Base-by-base conservation (phyloP, 2,329 filamentous ascomycete genomes). In the Xylariaceae sp. region DNA sequence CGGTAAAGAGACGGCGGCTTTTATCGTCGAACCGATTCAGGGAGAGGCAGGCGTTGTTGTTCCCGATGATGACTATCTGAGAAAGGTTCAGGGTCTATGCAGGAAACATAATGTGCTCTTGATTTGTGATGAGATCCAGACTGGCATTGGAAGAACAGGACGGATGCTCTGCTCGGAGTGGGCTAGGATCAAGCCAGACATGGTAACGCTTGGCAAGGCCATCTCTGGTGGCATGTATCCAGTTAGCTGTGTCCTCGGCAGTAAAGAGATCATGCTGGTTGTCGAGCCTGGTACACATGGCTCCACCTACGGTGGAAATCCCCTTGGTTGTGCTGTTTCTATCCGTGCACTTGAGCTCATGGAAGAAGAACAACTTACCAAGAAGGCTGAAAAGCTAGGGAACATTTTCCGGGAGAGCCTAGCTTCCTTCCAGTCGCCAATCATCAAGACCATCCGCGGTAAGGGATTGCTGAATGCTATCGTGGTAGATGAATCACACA, bases 201-300 rank as follows among this genome's bases (percentile, higher is more conserved):
- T 99, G 67, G 87, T 99, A 21, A 86, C 95, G 45, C 84, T 99
- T 32, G 94, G 94, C 68, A 99, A 99, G 78, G 94, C 94, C 63
- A 96, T 99, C 70, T 96, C 91, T 32, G 94, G 94, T 60, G 94
- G 94, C 72, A 94, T 97, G 87, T 99, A 99, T 75, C 94, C 94
- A n/a, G 94, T 99, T 54, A 96, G 91, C 57, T 91, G 87, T 65
- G 92, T 99, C 46, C 80, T 99, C 49, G 87, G 88, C 58, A 85
- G 85, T 65, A 91, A 87, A 74, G 92, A 96, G 53, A 80, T 97
- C 60, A 96, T 99, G 92, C 81, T 96, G 62, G 94, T 92, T 9
- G 80, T 99, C 60, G 94, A 99, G 78, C 89, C 94, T 22, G 94
- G 94, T 56, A 97, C 94, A 22, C 94, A 99, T 73, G 94, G 94